phyloP scores from a whole-genome alignment of 345 rosid species.

The Citrus sinensis region DNA sequence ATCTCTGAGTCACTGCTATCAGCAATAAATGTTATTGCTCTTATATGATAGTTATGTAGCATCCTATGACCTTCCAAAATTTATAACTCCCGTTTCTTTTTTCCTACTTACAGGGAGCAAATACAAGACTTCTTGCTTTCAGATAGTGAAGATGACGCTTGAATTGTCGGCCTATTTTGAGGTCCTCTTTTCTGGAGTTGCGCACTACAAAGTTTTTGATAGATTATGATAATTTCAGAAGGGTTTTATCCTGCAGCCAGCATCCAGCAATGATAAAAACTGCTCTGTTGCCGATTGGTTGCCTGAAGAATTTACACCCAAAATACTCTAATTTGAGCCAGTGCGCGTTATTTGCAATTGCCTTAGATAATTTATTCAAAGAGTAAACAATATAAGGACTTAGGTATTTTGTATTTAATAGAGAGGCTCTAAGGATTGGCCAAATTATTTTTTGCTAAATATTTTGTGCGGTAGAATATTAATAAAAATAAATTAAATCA shows the following conservation, averaged over 20 bases:
- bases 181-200: not conserved
- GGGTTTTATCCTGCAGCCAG: not conserved
- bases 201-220: not conserved
- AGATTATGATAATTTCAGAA: not conserved
- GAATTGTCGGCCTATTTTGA: constrained; percentile 10
- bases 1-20: not conserved
- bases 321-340: not conserved
- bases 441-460: not conserved
- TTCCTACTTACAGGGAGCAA: constrained; percentile 58
- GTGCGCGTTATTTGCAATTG: not conserved
- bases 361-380: not conserved
- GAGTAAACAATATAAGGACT: not conserved
- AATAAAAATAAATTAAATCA: too few species aligned
- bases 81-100: not conserved
- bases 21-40: not conserved
- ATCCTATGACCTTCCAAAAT: not conserved
- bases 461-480: too few species aligned
- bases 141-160: constrained; percentile 54
- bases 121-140: constrained; percentile 72
- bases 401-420: too few species aligned
- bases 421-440: not conserved
- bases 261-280: not conserved
- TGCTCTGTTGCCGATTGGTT: not conserved
- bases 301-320: not conserved
- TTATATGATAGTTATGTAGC: not conserved